Evolutionary conservation across 305 asterid species (phyloP), one percentile per base, ranked within the genome.

Genomic region (Andrographis paniculata): DNA sequence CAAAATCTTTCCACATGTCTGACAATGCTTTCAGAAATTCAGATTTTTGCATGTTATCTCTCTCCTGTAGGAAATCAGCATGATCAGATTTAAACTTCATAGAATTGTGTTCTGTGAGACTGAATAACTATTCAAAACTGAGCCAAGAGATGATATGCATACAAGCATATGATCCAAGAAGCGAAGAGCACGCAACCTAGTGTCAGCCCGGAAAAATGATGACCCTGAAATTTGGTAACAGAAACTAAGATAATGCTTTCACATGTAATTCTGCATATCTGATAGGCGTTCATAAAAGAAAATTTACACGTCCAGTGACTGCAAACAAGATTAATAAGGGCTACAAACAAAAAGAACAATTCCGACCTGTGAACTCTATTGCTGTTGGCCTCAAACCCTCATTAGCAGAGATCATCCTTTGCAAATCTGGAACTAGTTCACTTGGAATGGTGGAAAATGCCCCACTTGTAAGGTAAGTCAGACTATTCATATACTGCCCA

Each of bases 1-100:
- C 93, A 53, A 91, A 91, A 68, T 91, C 99, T 70, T 91, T 91
- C 99, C 99, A 87, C 99, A 91, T 91, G 69, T 84, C 96, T 33
- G 95, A 78, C 67, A 91, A 71, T 72, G 99, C 99, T 73, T 84
- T 91, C 58, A 91, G 71, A 64, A 91, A 91, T 61, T 91, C 96
- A 48, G 96, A 59, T 74, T 91, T 91, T 80, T 87, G 95, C 82
- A 87, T 84, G 85, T 87, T 91, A 57, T 91, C 99, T 69, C 99
- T 83, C 74, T 87, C 99, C 99, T 91, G 80, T 62, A 70, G 68
- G 51, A 48, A 76, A 65, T 57, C 57, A 48, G 45, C 17, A 10
- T 31, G 16, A 47, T 40, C 39, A 62, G 44, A 60, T 62, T 45
- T 39, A 35, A 61, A 47, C 45, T 20, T 56, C 38, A 59, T 41